Conservation (phyloP, 441 rosid species). For the Erodium moschatum region DNA sequence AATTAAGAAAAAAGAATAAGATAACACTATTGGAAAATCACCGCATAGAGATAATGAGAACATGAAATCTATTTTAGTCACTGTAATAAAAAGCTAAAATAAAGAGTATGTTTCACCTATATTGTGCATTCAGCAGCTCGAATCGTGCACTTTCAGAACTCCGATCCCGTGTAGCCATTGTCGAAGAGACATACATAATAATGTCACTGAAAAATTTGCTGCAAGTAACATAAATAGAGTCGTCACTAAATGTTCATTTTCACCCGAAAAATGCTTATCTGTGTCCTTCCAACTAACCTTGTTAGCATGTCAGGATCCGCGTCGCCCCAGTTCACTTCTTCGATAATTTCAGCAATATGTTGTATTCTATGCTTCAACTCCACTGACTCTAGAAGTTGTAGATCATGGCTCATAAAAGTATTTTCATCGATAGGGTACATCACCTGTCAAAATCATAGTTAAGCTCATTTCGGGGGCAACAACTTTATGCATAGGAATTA, state of each 20-base stretch:
- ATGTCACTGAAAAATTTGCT: slow-evolving; percentile 85
- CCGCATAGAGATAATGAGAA: neutral
- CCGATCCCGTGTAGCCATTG: slow-evolving; percentile 81
- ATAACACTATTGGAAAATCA: slow-evolving; percentile 2
- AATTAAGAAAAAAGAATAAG: slow-evolving; percentile 12
- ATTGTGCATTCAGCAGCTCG: slow-evolving; percentile 67
- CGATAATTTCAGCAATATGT: slow-evolving; percentile 68
- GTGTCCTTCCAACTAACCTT: slow-evolving; percentile 43
- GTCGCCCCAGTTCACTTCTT: slow-evolving; percentile 73
- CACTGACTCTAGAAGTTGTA: slow-evolving; percentile 73
- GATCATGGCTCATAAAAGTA: slow-evolving; percentile 73
- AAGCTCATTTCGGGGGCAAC: neutral
- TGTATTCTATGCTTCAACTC: slow-evolving; percentile 78
- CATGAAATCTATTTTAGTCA: slow-evolving; percentile 4
- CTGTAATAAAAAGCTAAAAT: no score
- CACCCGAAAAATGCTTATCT: neutral
- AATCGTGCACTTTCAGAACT: slow-evolving; percentile 93
- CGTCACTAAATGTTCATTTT: slow-evolving; percentile 16
- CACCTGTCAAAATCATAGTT: slow-evolving; percentile 37
- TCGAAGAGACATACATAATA: slow-evolving; percentile 76
- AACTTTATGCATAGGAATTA: neutral
- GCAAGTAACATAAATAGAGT: slow-evolving; percentile 33
- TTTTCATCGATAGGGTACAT: slow-evolving; percentile 48
- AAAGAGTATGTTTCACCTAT: slow-evolving; percentile 42
- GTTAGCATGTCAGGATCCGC: slow-evolving; percentile 82